Conservation (phyloP, 73 alveolate genomes). For the Paramecium tetraurelia region DNA sequence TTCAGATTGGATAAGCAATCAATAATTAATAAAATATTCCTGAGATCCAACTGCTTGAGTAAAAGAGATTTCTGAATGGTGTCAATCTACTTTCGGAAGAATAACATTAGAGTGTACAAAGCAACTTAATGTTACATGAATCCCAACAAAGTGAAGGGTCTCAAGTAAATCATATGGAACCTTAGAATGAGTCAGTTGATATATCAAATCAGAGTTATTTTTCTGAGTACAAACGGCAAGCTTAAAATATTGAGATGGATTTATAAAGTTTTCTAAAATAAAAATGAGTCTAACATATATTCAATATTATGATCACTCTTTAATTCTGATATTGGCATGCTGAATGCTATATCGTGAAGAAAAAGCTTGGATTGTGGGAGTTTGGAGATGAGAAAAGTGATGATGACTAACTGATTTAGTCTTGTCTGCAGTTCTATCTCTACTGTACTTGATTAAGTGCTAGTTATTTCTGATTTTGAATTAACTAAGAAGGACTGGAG, state of each 20-base stretch:
- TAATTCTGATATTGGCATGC: not conserved
- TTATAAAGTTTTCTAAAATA: not conserved
- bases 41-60: not conserved
- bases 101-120: not conserved
- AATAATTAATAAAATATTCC: not conserved
- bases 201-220: not conserved
- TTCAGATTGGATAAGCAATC: not conserved
- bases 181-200: not conserved
- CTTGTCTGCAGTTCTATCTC: not conserved
- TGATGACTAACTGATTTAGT: not conserved
- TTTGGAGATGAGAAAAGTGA: not conserved
- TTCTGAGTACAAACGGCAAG: not conserved
- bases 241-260: not conserved
- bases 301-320: not conserved
- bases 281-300: not conserved
- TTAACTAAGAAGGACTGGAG: not conserved
- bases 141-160: not conserved
- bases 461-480: not conserved
- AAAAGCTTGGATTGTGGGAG: not conserved
- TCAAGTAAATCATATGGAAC: not conserved
- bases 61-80: not conserved
- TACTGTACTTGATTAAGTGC: not conserved
- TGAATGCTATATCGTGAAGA: not conserved
- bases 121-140: not conserved
- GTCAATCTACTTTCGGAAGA: not conserved